Conservation (phyloP, 768 basidiomycete genomes). For the Tubosaeta brunneosetosa region DNA sequence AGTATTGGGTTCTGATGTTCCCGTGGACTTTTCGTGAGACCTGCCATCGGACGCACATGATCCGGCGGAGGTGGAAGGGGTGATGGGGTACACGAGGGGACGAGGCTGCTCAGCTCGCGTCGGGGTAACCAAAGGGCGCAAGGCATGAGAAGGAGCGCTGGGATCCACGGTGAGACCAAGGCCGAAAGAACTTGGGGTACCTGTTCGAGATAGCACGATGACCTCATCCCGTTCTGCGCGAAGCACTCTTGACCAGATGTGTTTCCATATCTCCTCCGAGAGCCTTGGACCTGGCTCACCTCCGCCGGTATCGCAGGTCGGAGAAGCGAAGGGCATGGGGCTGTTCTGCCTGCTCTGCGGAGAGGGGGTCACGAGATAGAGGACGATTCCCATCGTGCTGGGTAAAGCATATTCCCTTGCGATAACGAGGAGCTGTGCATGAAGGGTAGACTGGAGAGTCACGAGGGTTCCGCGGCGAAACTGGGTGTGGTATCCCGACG, state of each 20-base stretch:
- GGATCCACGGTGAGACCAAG: slow-evolving; percentile 42
- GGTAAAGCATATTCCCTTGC: slow-evolving; percentile 93
- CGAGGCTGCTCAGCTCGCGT: slow-evolving; percentile 37
- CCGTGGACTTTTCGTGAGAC: slow-evolving; percentile 45
- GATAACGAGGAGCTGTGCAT: slow-evolving; percentile 79
- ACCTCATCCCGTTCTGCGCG: slow-evolving; percentile 52
- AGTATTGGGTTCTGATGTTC: slow-evolving; percentile 47
- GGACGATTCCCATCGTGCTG: slow-evolving; percentile 72
- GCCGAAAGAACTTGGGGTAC: slow-evolving; percentile 38
- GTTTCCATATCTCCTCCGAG: slow-evolving; percentile 83
- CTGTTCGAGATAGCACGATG: slow-evolving; percentile 31
- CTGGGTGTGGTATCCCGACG: slow-evolving; percentile 74
- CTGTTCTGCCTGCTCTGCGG: slow-evolving; percentile 15
- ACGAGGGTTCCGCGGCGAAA: slow-evolving; percentile 84
- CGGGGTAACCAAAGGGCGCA: slow-evolving; percentile 48
- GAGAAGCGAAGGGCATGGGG: slow-evolving; percentile 16
- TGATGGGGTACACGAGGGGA: slow-evolving; percentile 28
- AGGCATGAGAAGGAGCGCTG: slow-evolving; percentile 22
- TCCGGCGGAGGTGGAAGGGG: slow-evolving; percentile 44
- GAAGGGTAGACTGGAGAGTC: slow-evolving; percentile 77
- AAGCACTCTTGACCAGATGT: slow-evolving; percentile 74
- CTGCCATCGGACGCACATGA: slow-evolving; percentile 49
- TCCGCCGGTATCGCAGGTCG: slow-evolving; percentile 29
- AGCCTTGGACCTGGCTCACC: slow-evolving; percentile 73
- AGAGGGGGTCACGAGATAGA: slow-evolving; percentile 65